Base-by-base conservation (phyloP, 148 eudicot species). In the Chenopodium album region DNA sequence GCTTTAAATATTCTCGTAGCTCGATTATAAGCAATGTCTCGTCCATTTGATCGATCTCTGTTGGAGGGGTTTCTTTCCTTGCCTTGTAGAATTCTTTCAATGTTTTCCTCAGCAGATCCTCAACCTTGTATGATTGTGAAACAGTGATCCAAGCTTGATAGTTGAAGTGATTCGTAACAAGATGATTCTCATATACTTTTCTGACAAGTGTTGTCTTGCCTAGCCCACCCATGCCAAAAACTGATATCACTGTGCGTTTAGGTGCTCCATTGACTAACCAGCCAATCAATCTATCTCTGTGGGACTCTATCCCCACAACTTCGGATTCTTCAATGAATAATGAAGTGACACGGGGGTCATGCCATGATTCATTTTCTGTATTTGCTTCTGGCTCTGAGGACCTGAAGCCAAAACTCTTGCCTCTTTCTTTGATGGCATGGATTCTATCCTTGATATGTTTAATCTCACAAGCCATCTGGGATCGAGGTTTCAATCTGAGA, bases 151-250 rank as follows among this genome's bases (percentile, higher is more conserved):
- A 68, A 48, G 80, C 80, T 67, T 28, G 47, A 13, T 12, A 48
- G 26, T 28, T 46, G 73, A 78, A 78, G 56, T 67, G 62, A 63
- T 12, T 67, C 7, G 7, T n/a, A 1, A 78, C 44, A 2, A n/a
- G 1, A 73, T 78, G 28, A 47, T 31, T 48, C 16, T 78, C 47
- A 20, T 47, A 78, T 8, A 67, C 74, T 48, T 48, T 78, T 63
- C 29, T 66, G 17, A 20, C 80, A n/a, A 67, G 46, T 1, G 80
- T 78, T 9, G 74, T 78, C 80, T 78, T 78, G 3, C 74, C 80
- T 23, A 78, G 73, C 6, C 80, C 80, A 48, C 80, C 80, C 80
- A 78, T 78, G 48, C 80, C 80, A 7, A 67, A 73, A 69, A 67
- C 47, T 0, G 74, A 47, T 10, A 67, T 68, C 63, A 78, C 74